Evolutionary conservation across 257 asterid species (phyloP), one percentile per base, ranked within the genome.

Genomic region (Paraleonurus japonicus): DNA sequence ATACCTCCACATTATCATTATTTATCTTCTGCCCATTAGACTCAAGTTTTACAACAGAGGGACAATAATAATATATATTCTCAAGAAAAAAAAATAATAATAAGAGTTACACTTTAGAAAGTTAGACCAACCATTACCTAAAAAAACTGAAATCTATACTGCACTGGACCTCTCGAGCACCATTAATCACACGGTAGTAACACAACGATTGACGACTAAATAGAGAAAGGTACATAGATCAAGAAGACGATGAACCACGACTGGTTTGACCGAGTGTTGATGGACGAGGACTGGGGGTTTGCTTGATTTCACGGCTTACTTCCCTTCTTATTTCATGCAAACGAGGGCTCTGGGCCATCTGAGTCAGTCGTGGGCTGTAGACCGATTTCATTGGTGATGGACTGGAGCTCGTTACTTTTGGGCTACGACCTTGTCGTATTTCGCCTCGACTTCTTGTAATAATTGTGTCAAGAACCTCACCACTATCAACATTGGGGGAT

Each of bases 391-490:
- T 75, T 1, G 89, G 84, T 7, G 89, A 79, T 32, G 86, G 85
- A 6, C 86, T 86, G 16, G 93, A 83, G 74, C 97, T 92, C 11
- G 86, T 90, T 24, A 88, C 75, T 79, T 80, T 85, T 3, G 97
- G 97, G 76, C 97, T 93, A 55, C 83, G 77, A 7, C 85, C 69
- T 19, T 75, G 96, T 7, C 95, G 85, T 4, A 93, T 86, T 80
- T 93, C 97, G 11, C 97, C 98, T 28, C 95, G 96, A 77, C 98
- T 86, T 80, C 98, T 82, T 26, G 98, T 93, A 53, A 93, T 81
- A 3, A 93, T 86, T 53, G 82, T 93, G 61, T 90, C 98, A n/a
- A 92, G 76, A 22, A 85, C 73, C 77, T 93, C 98, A 28, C 85
- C 79, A 15, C 87, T 81, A 64, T 90, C 92, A 41, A 83, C 64